Conservation (phyloP, 768 basidiomycete genomes). For the Boletus sp. region DNA sequence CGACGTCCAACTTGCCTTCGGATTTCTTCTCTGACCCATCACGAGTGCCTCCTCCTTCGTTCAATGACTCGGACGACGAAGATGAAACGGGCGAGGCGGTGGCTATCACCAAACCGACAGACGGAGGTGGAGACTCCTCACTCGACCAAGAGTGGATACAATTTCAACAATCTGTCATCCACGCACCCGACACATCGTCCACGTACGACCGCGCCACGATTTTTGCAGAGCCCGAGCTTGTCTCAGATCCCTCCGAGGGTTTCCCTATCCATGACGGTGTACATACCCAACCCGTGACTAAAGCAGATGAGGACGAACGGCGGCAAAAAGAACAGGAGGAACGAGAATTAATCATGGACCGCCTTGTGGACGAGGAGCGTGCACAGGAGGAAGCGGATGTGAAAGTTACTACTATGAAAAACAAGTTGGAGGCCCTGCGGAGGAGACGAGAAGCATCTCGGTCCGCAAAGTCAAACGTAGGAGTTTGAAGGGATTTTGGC, state of each 20-base stretch:
- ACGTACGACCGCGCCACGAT: constrained; percentile 69
- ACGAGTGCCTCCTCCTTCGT: constrained; percentile 39
- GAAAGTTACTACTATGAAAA: constrained; percentile 64
- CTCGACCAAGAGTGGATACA: constrained; percentile 71
- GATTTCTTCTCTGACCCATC: constrained; percentile 84
- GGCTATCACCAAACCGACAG: not conserved
- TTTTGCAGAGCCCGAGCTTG: constrained; percentile 62
- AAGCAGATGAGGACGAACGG: constrained; percentile 37
- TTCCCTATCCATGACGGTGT: constrained; percentile 39
- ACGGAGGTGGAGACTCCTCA: constrained; percentile 18
- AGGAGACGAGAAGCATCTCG: constrained; percentile 40
- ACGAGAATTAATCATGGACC: constrained; percentile 80
- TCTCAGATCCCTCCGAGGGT: constrained; percentile 43
- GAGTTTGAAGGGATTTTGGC: constrained; percentile 5
- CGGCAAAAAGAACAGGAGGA: constrained; percentile 64
- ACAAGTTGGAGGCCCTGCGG: constrained; percentile 56
- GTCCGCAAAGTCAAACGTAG: constrained; percentile 17
- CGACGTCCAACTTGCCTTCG: constrained; percentile 44
- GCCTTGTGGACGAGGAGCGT: constrained; percentile 78
- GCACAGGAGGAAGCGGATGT: constrained; percentile 87
- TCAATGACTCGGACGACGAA: constrained; percentile 43
- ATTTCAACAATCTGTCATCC: constrained; percentile 65
- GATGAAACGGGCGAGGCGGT: constrained; percentile 26
- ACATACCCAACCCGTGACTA: constrained; percentile 15
- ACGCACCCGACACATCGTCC: constrained; percentile 41